Evolutionary conservation across 2,329 filamentous ascomycete species (phyloP), one percentile per base, ranked within the genome.

Genomic region (Talaromyces verruculosus): DNA sequence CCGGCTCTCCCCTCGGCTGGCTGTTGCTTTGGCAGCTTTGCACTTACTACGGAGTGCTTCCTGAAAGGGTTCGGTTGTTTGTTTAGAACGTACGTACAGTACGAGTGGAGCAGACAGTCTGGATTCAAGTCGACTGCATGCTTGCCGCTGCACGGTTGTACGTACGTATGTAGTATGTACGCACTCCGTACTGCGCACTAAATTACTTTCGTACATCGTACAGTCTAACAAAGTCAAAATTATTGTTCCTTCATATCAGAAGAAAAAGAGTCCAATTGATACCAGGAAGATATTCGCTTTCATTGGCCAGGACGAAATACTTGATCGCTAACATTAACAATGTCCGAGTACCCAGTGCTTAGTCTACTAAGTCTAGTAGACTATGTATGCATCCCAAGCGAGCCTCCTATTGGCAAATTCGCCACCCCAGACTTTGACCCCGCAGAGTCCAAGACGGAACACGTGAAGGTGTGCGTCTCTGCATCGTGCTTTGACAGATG

Each of bases 341-440:
- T 51, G 47, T 3, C 47, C 25, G 47, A 51, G 25, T 30, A 30
- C 7, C 13, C 47, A 47, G 45, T 25, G 45, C 3, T 10, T 13
- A 17, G 5, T 25, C 43, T 43, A 6, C 39, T n/a, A 19, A 43
- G 39, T 43, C 37, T 17, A 35, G 33, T 33, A 33, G 30, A 7
- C 7, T 33, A 33, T 6, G 28, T 10, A 33, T 35, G 33, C 25
- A 47, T 61, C 13, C 37, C 17, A 5, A 8, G 17, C 45, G 41
- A 49, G 41, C 19, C 17, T 45, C 59, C 45, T 35, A 61, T 61
- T 49, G 35, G 61, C 45, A 37, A 53, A 53, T 30, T 63, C 51
- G 61, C 61, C 61, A 63, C 61, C 61, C 61, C 61, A 53, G 61
- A 63, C 61, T 39, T 37, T 22, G 25, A 63, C 43, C 61, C 61